A percentile compares a stretch with the other conserved stretches of the same genome.
Evolutionary conservation across 1,284 basidiomycete species (phyloP).

Genomic region (Coriolopsis trogii): DNA sequence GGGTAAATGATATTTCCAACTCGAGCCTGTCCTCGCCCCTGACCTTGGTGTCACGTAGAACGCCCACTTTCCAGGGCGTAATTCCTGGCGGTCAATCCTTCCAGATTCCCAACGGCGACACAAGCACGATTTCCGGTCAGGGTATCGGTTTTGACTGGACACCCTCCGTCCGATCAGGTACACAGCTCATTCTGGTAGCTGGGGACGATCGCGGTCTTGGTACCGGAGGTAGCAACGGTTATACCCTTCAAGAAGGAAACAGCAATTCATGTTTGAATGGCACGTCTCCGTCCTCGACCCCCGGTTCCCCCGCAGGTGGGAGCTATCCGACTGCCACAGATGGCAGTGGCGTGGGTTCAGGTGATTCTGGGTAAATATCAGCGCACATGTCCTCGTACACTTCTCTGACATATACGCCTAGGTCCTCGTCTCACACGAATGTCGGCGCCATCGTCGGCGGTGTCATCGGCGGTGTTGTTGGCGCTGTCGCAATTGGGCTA

Average conservation of each 20-base stretch:
- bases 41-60: constrained; percentile 37
- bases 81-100: constrained; percentile 82
- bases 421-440: too few species aligned
- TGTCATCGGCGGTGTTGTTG: constrained; percentile 62
- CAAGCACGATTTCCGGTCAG: constrained; percentile 44
- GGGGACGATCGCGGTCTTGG: constrained; percentile 70
- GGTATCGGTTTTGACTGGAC: constrained; percentile 74
- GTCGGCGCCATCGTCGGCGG: constrained; percentile 72
- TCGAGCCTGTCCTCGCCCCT: background rate
- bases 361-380: too few species aligned
- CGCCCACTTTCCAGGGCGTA: constrained; percentile 64
- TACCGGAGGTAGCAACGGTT: constrained; percentile 63
- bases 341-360: constrained; percentile 24
- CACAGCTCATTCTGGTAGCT: constrained; percentile 63
- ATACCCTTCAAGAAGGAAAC: constrained; percentile 53
- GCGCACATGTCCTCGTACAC: too few species aligned
- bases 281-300: constrained; percentile 72
- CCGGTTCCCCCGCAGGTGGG: constrained; percentile 76
- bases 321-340: constrained; percentile 62
- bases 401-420: too few species aligned
- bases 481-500: constrained; percentile 46
- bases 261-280: constrained; percentile 56
- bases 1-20: constrained; percentile 50
- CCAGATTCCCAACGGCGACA: constrained; percentile 49
- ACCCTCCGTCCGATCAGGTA: constrained; percentile 61